Evolutionary conservation across 2,329 filamentous ascomycete species (phyloP).

Genomic region (Rutstroemia sp.): DNA sequence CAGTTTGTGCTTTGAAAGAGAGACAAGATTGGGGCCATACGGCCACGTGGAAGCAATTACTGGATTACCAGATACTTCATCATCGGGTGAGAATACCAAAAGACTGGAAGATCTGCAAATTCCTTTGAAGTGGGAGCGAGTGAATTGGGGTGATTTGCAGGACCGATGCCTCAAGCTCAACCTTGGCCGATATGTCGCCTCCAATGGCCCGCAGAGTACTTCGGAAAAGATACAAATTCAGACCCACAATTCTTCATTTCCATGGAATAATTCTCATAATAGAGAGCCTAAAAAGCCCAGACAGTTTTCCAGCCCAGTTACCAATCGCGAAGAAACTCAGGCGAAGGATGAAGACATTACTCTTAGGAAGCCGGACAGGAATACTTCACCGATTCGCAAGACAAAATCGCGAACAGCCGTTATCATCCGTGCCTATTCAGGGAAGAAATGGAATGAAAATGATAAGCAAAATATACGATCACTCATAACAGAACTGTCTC

Average conservation of each 20-base stretch:
- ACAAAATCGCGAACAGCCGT: constrained; percentile 54
- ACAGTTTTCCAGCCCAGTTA: neutral
- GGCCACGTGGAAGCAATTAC: constrained; percentile 39
- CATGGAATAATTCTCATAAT: neutral
- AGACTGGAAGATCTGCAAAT: neutral
- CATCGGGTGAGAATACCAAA: constrained; percentile 10
- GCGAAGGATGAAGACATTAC: neutral
- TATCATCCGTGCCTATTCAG: constrained; percentile 68
- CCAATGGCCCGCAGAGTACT: neutral
- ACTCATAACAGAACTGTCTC: constrained; percentile 67
- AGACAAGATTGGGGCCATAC: constrained; percentile 63
- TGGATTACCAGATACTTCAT: too few relatives aligned
- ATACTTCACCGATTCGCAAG: neutral
- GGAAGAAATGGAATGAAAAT: constrained; percentile 69
- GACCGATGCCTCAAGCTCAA: constrained; percentile 59
- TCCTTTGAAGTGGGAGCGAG: constrained; percentile 48
- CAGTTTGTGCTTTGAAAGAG: constrained; percentile 59
- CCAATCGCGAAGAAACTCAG: neutral
- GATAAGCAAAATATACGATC: constrained; percentile 73
- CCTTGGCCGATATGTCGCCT: constrained; percentile 41
- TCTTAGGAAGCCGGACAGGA: neutral
- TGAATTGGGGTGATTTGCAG: constrained; percentile 67
- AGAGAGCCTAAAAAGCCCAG: neutral
- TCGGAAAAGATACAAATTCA: neutral
- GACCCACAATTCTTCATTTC: neutral